Percentiles rank a stretch among this genome's conserved stretches.
Evolutionary conservation across 2,329 filamentous ascomycete genomes (phyloP).

Genomic region (Epichloe scottii): DNA sequence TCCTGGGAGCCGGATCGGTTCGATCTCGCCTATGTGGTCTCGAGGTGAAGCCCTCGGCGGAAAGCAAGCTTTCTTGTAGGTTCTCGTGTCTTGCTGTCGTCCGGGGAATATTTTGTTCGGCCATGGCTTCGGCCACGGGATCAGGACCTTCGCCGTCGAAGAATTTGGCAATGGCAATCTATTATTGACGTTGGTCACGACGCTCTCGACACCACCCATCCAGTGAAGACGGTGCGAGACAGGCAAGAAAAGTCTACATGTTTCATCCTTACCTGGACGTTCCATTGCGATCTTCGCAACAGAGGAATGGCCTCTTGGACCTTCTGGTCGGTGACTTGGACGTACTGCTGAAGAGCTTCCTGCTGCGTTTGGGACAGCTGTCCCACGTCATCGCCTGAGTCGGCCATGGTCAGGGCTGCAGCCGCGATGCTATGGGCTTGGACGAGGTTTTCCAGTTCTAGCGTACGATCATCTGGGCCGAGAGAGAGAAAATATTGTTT

Average conservation of each 20-base stretch:
- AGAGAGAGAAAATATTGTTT: not conserved
- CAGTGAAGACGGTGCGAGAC: no score
- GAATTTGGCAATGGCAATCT: constrained; percentile 96
- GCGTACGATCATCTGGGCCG: not conserved
- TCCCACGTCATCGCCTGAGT: constrained; percentile 38
- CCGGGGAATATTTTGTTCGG: constrained; percentile 49
- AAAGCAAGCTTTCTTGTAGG: constrained; percentile 47
- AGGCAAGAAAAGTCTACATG: not conserved
- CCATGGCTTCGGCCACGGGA: constrained; percentile 62
- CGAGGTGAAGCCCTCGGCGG: constrained; percentile 13
- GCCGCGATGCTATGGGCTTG: not conserved
- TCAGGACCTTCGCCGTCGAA: constrained; percentile 91
- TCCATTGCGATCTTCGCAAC: constrained; percentile 85
- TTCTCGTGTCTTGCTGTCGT: constrained; percentile 59
- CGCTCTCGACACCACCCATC: not conserved
- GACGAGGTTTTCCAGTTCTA: not conserved
- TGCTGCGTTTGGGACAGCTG: constrained; percentile 69
- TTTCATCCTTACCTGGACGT: constrained; percentile 56
- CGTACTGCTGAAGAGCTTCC: constrained; percentile 76
- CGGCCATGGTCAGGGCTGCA: constrained; percentile 17
- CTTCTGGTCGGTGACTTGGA: constrained; percentile 76
- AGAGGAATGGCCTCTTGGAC: constrained; percentile 63
- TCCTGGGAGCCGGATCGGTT: constrained; percentile 63
- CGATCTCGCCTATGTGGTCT: constrained; percentile 15
- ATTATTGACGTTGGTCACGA: constrained; percentile 2